A percentile compares a stretch with the other conserved stretches of the same genome.
Conservation (phyloP, 1,284 basidiomycete genomes). For the Sporisorium graminicola region DNA sequence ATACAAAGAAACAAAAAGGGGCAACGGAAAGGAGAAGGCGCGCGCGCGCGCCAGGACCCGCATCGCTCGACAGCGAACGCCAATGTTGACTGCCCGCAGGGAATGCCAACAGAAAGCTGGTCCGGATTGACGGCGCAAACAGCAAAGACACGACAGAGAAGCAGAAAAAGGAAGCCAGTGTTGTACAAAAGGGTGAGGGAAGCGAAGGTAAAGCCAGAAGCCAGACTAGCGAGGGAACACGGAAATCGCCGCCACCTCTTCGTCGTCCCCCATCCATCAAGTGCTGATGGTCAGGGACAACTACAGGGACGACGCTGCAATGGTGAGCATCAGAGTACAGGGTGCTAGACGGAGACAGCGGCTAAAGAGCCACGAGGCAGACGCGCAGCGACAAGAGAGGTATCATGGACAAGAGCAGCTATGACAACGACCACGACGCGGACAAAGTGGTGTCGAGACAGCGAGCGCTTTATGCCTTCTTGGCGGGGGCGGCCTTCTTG, state of each 20-base stretch:
- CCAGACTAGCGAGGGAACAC: slow-evolving; percentile 27
- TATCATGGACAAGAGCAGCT: slow-evolving; percentile 35
- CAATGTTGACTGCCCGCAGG: no score
- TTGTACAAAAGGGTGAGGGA: slow-evolving; percentile 41
- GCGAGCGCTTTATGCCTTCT: slow-evolving; percentile 49
- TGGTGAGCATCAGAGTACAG: slow-evolving; percentile 28
- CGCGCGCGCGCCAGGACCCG: no score
- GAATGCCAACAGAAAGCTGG: neutral
- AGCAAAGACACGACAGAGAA: slow-evolving; percentile 40
- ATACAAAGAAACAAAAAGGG: slow-evolving; percentile 52
- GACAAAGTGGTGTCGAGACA: slow-evolving; percentile 10
- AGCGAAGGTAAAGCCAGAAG: slow-evolving; percentile 14
- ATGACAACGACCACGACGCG: slow-evolving; percentile 8
- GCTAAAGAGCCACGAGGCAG: slow-evolving; percentile 5
- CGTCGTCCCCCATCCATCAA: neutral
- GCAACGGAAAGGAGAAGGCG: slow-evolving; percentile 19
- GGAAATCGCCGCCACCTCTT: slow-evolving; percentile 1
- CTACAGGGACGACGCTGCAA: slow-evolving; percentile 4
- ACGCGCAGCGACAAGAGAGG: slow-evolving; percentile 34
- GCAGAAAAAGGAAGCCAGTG: slow-evolving; percentile 38
- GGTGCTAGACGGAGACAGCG: slow-evolving; percentile 19
- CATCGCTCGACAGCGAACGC: no score
- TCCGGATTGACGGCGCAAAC: slow-evolving; percentile 17
- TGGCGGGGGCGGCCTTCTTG: slow-evolving; percentile 64
- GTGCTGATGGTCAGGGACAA: neutral